A percentile compares a stretch with the other conserved stretches of the same genome.
Conservation (phyloP, 2,329 filamentous ascomycete genomes). For the Atkinsonella hypoxylon region DNA sequence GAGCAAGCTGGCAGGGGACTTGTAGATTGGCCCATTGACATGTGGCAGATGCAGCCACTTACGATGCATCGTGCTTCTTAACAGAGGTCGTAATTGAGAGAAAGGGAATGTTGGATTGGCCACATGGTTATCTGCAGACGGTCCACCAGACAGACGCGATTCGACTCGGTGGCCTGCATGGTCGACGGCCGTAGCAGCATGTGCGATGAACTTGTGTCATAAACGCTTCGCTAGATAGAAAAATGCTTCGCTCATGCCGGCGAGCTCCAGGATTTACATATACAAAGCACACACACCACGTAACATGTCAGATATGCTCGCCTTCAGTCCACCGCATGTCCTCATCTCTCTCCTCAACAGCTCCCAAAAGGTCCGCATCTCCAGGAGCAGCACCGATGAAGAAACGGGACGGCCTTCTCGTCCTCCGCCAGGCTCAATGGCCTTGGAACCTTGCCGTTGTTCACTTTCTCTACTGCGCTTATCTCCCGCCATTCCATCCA, state of each 20-base stretch:
- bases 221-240: neutral
- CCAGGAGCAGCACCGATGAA: slow-evolving; percentile 38
- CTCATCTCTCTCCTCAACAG: neutral
- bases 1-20: neutral
- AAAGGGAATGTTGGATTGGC: too few species aligned
- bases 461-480: slow-evolving; percentile 9
- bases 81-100: too few species aligned
- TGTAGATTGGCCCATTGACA: neutral
- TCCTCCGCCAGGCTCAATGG: slow-evolving; percentile 19
- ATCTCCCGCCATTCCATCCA: slow-evolving; percentile 53
- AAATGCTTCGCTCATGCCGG: neutral
- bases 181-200: neutral
- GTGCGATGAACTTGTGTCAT: neutral
- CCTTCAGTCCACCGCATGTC: too few species aligned
- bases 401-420: slow-evolving; percentile 32
- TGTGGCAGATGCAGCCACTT: too few species aligned
- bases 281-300: neutral
- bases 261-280: neutral
- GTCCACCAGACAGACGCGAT: too few species aligned
- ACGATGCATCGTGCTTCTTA: too few species aligned
- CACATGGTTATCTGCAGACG: too few species aligned
- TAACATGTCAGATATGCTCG: neutral
- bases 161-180: too few species aligned
- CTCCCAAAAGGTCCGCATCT: slow-evolving; percentile 27
- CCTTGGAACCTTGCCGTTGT: slow-evolving; percentile 7